Base-by-base conservation (phyloP, 2,329 filamentous ascomycete genomes). In the Colletotrichum ledebouriae region DNA sequence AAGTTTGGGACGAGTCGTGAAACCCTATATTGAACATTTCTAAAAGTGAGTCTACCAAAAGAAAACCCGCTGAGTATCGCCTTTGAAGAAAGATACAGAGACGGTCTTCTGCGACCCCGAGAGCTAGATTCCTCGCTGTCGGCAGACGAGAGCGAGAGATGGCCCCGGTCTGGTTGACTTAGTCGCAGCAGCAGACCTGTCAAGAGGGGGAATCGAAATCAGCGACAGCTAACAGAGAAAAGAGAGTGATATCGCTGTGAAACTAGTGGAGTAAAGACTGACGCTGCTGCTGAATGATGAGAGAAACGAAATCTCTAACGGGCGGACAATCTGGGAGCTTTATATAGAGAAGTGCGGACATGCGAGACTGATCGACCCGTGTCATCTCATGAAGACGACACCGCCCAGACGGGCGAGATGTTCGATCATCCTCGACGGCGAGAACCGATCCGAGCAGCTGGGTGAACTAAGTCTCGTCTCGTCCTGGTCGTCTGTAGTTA, bases 141-240 rank as follows among this genome's bases (percentile, higher is more conserved):
- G 29, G 6, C 29, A 29, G 29, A 9, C 29, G 6, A 6, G 29
- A 29, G 29, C 3, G 6, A 29, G 29, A 29, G 29, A 29, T 9
- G 29, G 29, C 29, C 2, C 1, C 2, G 29, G 6, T 7, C 29
- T 9, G 29, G 29, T 29, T 6, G 29, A 17, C 44, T 60, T 11
- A 67, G 59, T 52, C 39, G 44, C 64, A 67, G 59, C 64, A 67
- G 59, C 64, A 67, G 37, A 52, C 37, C 63, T 67, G n/a, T 7
- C 1, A 0, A 60, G 9, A 13, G 1, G 10, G 17, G 17, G 17
- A 17, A 17, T 17, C 17, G 17, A 9, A 3, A 11, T 49, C 52
- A 61, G 58, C 11, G 9, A 29, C n/a, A 3, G 22, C n/a, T 6
- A 6, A 17, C 12, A 10, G 6, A 12, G 42, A 59, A 57, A 44